A percentile compares a stretch with the other conserved stretches of the same genome.
phyloP scores from a whole-genome alignment of 495 filamentous ascomycete genomes.

The Aspergillus indologenus region DNA sequence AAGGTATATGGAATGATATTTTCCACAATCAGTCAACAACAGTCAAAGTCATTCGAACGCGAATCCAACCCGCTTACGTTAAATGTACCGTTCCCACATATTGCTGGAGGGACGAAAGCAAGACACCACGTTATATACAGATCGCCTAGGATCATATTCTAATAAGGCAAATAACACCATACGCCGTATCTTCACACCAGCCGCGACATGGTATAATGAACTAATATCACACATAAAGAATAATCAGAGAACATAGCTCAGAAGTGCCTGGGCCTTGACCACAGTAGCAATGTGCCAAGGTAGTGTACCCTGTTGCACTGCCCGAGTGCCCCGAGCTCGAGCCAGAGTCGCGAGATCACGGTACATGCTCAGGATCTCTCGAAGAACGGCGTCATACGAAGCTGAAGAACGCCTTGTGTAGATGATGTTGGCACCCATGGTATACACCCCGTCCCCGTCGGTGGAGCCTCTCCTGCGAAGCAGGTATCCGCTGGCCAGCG shows the following conservation, averaged over 20 bases:
- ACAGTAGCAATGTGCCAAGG: slow-evolving; percentile 89
- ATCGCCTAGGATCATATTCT: too few relatives aligned
- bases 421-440: slow-evolving; percentile 65
- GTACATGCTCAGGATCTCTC: slow-evolving; percentile 73
- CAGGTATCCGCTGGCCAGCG: slow-evolving; percentile 70
- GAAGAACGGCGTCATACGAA: slow-evolving; percentile 57
- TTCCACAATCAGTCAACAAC: too few relatives aligned
- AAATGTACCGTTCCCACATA: too few relatives aligned
- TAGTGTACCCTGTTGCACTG: slow-evolving; percentile 58
- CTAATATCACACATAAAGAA: slow-evolving; percentile 6
- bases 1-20: too few relatives aligned
- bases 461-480: slow-evolving; percentile 66
- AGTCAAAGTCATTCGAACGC: too few relatives aligned
- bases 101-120: too few relatives aligned
- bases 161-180: neutral
- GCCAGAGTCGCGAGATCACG: slow-evolving; percentile 72
- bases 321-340: slow-evolving; percentile 62
- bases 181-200: slow-evolving; percentile 21
- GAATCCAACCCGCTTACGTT: too few relatives aligned
- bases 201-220: slow-evolving; percentile 12
- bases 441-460: slow-evolving; percentile 58
- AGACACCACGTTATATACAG: too few relatives aligned
- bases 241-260: slow-evolving; percentile 45
- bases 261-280: slow-evolving; percentile 54
- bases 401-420: slow-evolving; percentile 47